phyloP scores from a whole-genome alignment of 495 filamentous ascomycete genomes.

The Penicillium lividum region DNA sequence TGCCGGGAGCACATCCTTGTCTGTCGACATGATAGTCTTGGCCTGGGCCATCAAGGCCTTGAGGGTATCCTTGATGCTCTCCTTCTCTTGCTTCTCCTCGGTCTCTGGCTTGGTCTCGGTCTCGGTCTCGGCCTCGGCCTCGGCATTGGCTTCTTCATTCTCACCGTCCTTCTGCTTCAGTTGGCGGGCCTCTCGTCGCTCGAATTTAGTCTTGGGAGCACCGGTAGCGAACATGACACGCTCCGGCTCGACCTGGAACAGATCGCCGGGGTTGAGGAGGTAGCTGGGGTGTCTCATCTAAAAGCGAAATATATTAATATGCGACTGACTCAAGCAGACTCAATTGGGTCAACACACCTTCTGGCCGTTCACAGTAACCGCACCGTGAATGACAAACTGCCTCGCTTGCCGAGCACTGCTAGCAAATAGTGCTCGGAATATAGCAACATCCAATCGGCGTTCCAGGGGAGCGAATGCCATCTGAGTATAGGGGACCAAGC shows the following conservation, averaged over 20 bases:
- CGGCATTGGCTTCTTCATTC: slow-evolving; percentile 11
- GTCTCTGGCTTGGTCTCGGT: slow-evolving; percentile 26
- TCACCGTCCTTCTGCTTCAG: slow-evolving; percentile 27
- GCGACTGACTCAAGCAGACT: background rate
- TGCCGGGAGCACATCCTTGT: slow-evolving; percentile 52
- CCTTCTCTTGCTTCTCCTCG: slow-evolving; percentile 26
- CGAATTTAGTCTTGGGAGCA: slow-evolving; percentile 57
- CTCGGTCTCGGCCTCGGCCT: slow-evolving; percentile 32
- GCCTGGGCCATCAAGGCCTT: slow-evolving; percentile 54
- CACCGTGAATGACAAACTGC: slow-evolving; percentile 90
- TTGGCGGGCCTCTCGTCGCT: slow-evolving; percentile 45
- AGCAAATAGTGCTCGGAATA: slow-evolving; percentile 90
- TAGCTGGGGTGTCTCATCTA: slow-evolving; percentile 94
- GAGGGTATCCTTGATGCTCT: slow-evolving; percentile 46
- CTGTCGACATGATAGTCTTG: slow-evolving; percentile 51
- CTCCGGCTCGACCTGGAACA: slow-evolving; percentile 92
- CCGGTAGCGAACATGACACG: slow-evolving; percentile 87
- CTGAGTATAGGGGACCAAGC: slow-evolving; percentile 77
- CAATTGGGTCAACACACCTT: slow-evolving; percentile 59
- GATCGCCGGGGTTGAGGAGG: slow-evolving; percentile 93
- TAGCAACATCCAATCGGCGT: slow-evolving; percentile 83
- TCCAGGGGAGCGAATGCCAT: slow-evolving; percentile 93
- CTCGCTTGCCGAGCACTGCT: slow-evolving; percentile 92
- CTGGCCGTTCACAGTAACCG: slow-evolving; percentile 93
- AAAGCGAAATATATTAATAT: slow-evolving; percentile 3